Evolutionary conservation across 345 rosid species (phyloP), one percentile per base, ranked within the genome.

Genomic region (Moricandia moricandioides): DNA sequence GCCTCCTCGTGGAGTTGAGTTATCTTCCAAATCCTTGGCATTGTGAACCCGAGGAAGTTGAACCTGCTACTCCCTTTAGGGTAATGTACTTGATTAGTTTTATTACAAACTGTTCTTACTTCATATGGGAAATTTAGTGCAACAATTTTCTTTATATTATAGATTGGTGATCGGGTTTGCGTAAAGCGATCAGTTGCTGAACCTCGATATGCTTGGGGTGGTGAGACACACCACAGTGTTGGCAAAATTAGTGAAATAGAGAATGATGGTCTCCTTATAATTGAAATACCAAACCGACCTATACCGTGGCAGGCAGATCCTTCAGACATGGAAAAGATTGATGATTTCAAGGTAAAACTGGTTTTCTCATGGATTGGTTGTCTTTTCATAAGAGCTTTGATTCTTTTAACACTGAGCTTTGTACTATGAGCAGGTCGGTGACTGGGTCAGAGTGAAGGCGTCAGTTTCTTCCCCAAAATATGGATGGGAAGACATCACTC

Each of bases 161-260:
- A 95, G 99, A 92, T 90, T 75, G 97, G 99, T 64, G 91, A 92
- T 66, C 84, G 85, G 43, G 96, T 92, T 64, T 95, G 98, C 58
- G 99, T 92, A 78, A 95, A 92, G 85, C 88, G 99, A 54, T 90
- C 99, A 76, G 97, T 95, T 81, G 96, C 99, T 7, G 99, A 92
- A 83, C 99, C 99, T 64, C 86, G 97, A 78, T 95, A 84, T 88
- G 98, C 92, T 70, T 95, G 99, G 99, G 98, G 96, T 65, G 98
- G 98, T 70, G 99, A 95, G 89, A 95, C 99, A 13, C 99, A 95
- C 85, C 99, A 95, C 69, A 95, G 98, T 81, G 99, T 92, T 76
- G 99, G 99, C 75, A 89, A 78, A 77, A 86, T 92, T 65, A 86
- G 89, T 13, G 99, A 92, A 68, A 90, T 95, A 86, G 96, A 95